Conservation (phyloP, 805 yeast species). For the Ogataea henricii region DNA sequence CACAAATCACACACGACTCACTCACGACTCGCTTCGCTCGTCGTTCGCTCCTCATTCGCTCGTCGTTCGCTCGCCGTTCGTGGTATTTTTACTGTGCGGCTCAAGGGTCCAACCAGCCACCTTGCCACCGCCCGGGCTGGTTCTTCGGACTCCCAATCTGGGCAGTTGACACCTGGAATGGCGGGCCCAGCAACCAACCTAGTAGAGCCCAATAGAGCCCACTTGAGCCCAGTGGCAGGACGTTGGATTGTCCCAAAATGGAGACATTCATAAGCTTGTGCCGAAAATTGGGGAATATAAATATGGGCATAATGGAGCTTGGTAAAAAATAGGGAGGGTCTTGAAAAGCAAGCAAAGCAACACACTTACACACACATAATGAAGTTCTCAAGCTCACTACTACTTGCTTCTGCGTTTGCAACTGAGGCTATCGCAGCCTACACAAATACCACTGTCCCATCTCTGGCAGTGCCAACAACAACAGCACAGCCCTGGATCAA, state of each 20-base stretch:
- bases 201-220: too few relatives aligned
- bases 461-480: slow-evolving; percentile 8
- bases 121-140: background rate
- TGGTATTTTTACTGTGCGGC: too few relatives aligned
- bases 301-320: background rate
- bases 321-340: too few relatives aligned
- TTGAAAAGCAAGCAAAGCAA: too few relatives aligned
- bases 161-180: background rate
- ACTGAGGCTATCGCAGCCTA: slow-evolving; percentile 7
- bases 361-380: background rate
- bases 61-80: too few relatives aligned
- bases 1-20: too few relatives aligned
- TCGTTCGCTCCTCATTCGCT: too few relatives aligned
- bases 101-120: background rate
- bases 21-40: too few relatives aligned
- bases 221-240: background rate
- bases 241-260: background rate
- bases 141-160: background rate
- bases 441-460: slow-evolving; percentile 14
- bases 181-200: too few relatives aligned
- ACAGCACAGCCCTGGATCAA: slow-evolving; percentile 24
- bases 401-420: slow-evolving; percentile 1
- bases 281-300: background rate
- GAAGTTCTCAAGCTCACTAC: slow-evolving; percentile 5
- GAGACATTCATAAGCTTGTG: background rate